Base-by-base conservation (phyloP, 2,329 filamentous ascomycete genomes). In the Colletotrichum tofieldiae region DNA sequence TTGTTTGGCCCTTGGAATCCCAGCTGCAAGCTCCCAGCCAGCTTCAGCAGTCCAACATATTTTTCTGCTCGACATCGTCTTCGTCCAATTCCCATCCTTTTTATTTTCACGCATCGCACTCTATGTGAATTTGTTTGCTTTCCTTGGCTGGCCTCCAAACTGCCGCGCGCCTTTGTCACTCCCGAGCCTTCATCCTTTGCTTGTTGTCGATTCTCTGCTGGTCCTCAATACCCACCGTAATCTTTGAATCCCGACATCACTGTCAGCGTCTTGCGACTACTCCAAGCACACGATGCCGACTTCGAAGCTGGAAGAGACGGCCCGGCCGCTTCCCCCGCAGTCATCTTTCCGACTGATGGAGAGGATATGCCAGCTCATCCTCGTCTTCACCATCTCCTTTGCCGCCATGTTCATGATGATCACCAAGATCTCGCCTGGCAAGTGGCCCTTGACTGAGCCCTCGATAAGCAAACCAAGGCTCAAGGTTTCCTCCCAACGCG, bases 381-480 rank as follows among this genome's bases (percentile, higher is more conserved):
- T 74, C 37, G 70, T 74, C 65, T 73, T 69, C 65, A 41, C 56
- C 65, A 68, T 74, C 20, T 52, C 55, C 43, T 74, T 74, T 51
- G 70, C 65, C 39, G 56, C 69, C 60, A 73, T 74, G 69, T 72
- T 70, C 65, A 35, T 74, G 41, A 71, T 74, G 56, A 58, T 74
- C 12, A 69, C 65, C 69, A 74, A 74, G 51, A 72, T 73, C 18
- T 74, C 72, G 43, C 72, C 72, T 6, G 72, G 72, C n/a, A 73
- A 73, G 35, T 65, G 65, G 65, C 69, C 70, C 1, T 47, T 74
- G 56, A 51, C 26, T 16, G 72, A 74, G 60, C 72, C 72, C 18
- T 74, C 72, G 1, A 23, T 73, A 49, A 64, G 61, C 65, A 74
- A 73, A 45, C 69, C 68, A 4, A 35, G 16, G 11, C 63, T 67